Conservation (phyloP, 2,329 filamentous ascomycete genomes). For the Fusarium metavorans region DNA sequence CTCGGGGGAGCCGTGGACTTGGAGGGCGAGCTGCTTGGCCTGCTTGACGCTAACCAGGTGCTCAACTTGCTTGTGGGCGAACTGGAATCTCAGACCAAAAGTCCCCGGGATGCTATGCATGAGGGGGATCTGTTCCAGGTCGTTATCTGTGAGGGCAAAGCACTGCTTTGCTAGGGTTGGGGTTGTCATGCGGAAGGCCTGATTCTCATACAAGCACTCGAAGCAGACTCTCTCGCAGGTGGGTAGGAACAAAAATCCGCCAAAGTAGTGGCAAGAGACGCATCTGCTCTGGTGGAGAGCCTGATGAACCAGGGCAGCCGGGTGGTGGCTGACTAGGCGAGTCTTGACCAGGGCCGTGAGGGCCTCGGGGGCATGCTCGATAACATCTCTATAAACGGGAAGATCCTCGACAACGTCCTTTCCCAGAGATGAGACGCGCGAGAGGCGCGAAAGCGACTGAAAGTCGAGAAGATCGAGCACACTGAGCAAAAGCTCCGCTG, state of each 20-base stretch:
- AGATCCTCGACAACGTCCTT: slow-evolving; percentile 45
- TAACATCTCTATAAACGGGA: slow-evolving; percentile 55
- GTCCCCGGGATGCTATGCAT: slow-evolving; percentile 41
- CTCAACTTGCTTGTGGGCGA: slow-evolving; percentile 23
- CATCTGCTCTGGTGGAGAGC: slow-evolving; percentile 42
- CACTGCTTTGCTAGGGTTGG: slow-evolving; percentile 35
- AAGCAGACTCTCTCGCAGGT: slow-evolving; percentile 49
- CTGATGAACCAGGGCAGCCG: slow-evolving; percentile 35
- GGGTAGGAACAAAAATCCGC: slow-evolving; percentile 47
- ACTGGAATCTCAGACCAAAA: slow-evolving; percentile 37
- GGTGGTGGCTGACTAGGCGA: slow-evolving; percentile 36
- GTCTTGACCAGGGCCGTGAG: slow-evolving; percentile 43
- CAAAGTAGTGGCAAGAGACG: slow-evolving; percentile 46
- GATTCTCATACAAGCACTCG: slow-evolving; percentile 45
- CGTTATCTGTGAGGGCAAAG: slow-evolving; percentile 38
- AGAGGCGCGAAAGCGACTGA: slow-evolving; percentile 46
- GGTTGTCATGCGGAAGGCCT: slow-evolving; percentile 43
- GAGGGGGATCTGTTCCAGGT: slow-evolving; percentile 35
- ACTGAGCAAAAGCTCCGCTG: slow-evolving; percentile 41
- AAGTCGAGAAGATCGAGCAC: slow-evolving; percentile 45
- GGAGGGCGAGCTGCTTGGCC: slow-evolving; percentile 43
- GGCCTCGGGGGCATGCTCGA: slow-evolving; percentile 54
- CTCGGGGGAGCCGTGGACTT: slow-evolving; percentile 41
- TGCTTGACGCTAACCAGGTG: slow-evolving; percentile 46
- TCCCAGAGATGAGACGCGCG: slow-evolving; percentile 39